Evolutionary conservation across 2,329 filamentous ascomycete genomes (phyloP), one percentile per base, ranked within the genome.

Genomic region (Chaetomiaceae sp.): DNA sequence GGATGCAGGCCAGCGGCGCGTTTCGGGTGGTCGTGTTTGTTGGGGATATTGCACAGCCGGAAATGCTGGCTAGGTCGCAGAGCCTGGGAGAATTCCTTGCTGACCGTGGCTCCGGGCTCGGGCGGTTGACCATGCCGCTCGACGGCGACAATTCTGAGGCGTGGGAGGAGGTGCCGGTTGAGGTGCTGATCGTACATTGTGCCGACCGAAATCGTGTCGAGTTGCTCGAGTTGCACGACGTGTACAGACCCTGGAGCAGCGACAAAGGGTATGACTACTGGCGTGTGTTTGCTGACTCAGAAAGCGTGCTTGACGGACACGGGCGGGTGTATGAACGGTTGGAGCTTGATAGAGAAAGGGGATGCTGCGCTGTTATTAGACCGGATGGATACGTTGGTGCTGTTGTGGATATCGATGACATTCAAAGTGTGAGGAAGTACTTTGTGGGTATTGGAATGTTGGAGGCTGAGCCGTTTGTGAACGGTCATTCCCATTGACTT

Each of bases 301-400:
- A 58, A 21, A 56, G 53, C 20, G 50, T 40, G 32, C 37, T 54
- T n/a, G n/a, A n/a, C 11, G 56, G 56, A 2, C 53, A 56, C 27
- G 53, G 53, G 8, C 48, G 43, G 18, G 53, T 45, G 9, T 56
- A 56, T 48, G 56, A 56, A 16, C 34, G 53, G 18, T 11, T 58
- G 25, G 53, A 54, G 21, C 43, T 56, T 8, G 53, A 58, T n/a
- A 18, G 25, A 5, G n/a, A 56, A 13, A 42, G 30, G 16, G 53
- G 56, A 4, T 45, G 47, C 14, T 38, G 8, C 7, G 34, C 48
- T 25, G 50, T 56, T 1, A 21, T 58, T 2, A 44, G 56, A n/a
- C 56, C 56, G 14, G 56, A 58, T 41, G 56, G 56, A 3, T 56
- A 58, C 54, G 29, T 58, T 16, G 56, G 53, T 11, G 54, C 50